Evolutionary conservation across 208 protist genomes (phyloP).

Genomic region (Polymyxa betae): DNA sequence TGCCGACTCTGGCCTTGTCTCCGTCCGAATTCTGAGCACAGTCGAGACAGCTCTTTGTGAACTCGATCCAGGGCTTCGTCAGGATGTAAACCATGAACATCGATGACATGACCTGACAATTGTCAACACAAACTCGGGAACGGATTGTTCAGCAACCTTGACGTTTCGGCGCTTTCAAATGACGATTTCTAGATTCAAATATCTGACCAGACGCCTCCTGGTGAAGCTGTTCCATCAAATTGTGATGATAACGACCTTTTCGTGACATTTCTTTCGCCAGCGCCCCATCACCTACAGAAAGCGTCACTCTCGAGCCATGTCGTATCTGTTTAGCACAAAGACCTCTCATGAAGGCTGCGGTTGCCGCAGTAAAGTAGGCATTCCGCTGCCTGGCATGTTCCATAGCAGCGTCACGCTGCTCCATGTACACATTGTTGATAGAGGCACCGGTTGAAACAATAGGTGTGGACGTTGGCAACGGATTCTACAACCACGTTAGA

Average conservation of each 20-base stretch:
- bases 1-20: not conserved
- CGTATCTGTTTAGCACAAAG: not conserved
- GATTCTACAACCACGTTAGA: not conserved
- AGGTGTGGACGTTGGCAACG: not conserved
- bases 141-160: not conserved
- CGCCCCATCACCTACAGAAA: constrained; percentile 17
- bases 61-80: not conserved
- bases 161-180: not conserved
- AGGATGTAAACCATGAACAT: constrained; percentile 26
- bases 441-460: constrained; percentile 25
- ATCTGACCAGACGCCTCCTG: constrained; percentile 38
- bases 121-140: not conserved
- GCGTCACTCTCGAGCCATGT: not conserved
- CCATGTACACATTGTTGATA: not conserved
- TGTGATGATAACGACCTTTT: constrained; percentile 38
- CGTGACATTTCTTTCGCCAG: constrained; percentile 35
- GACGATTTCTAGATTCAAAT: not conserved
- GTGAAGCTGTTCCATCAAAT: constrained; percentile 26
- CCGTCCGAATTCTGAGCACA: not conserved
- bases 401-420: not conserved
- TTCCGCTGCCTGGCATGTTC: constrained; percentile 29
- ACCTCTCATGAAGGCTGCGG: constrained; percentile 6
- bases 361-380: not conserved
- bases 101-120: not conserved
- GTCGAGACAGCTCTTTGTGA: not conserved